Conservation (phyloP, 2,329 filamentous ascomycete genomes). For the Fusarium sp. region DNA sequence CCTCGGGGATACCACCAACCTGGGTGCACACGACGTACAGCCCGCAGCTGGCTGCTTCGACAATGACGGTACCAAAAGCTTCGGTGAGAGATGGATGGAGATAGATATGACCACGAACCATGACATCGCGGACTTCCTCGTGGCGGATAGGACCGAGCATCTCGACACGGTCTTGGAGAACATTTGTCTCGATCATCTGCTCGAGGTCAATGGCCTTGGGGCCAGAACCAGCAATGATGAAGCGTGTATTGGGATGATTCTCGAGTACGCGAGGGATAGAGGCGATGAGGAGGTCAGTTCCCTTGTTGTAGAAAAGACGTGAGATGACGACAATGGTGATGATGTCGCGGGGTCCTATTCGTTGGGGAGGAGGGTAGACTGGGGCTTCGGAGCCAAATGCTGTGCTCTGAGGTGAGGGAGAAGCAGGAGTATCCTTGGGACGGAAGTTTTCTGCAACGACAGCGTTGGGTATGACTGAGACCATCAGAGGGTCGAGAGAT, state of each 20-base stretch:
- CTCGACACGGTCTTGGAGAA: constrained; percentile 92
- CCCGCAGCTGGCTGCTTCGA: constrained; percentile 95
- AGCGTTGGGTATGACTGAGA: constrained; percentile 97
- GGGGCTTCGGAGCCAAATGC: constrained; percentile 53
- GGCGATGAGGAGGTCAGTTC: constrained; percentile 95
- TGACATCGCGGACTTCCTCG: constrained; percentile 96
- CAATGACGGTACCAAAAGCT: constrained; percentile 97
- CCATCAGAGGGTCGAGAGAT: constrained; percentile 94
- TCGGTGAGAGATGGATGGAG: constrained; percentile 95
- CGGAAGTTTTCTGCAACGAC: constrained; percentile 97
- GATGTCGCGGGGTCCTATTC: constrained; percentile 83
- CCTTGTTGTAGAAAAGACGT: constrained; percentile 98
- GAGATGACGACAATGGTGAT: constrained; percentile 98
- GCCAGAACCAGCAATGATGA: constrained; percentile 95
- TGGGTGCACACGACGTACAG: constrained; percentile 97
- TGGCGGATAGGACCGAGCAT: constrained; percentile 93
- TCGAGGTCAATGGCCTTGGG: constrained; percentile 98
- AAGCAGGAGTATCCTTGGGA: constrained; percentile 63
- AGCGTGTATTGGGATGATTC: constrained; percentile 90
- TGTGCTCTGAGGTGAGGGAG: constrained; percentile 45
- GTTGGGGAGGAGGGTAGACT: constrained; percentile 66
- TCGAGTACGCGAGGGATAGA: constrained; percentile 93
- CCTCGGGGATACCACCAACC: constrained; percentile 96
- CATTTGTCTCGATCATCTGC: constrained; percentile 96
- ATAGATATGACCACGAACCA: constrained; percentile 97